phyloP scores from a whole-genome alignment of 2,329 filamentous ascomycete genomes.

The Grosmannia huntii region DNA sequence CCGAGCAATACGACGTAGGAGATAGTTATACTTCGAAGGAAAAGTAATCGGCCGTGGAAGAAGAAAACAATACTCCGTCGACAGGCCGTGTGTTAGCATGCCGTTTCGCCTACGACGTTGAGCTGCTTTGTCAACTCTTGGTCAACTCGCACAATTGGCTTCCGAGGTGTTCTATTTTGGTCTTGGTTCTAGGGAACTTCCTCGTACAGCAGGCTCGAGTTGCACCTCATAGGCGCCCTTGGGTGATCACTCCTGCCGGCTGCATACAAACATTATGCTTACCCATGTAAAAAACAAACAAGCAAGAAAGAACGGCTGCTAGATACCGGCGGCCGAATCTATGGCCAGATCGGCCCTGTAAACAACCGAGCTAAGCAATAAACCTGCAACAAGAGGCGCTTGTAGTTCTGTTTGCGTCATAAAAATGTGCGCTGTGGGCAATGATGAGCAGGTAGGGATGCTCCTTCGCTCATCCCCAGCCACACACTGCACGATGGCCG shows the following conservation, averaged over 20 bases:
- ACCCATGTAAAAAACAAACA: not conserved
- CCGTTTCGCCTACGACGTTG: not conserved
- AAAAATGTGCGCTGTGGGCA: not conserved
- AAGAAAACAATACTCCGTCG: not conserved
- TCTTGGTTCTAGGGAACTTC: not conserved
- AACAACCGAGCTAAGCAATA: not conserved
- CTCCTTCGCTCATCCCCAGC: not conserved
- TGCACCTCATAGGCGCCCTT: not conserved
- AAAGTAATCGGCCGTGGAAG: not conserved
- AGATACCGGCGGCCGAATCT: not conserved
- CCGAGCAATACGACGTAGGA: no score
- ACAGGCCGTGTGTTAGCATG: not conserved
- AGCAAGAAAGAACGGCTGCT: not conserved
- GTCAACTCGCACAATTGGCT: not conserved
- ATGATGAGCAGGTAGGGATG: not conserved
- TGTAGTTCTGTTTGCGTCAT: not conserved
- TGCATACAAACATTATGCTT: not conserved
- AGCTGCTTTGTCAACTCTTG: not conserved
- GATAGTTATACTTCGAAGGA: no score
- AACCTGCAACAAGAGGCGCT: not conserved
- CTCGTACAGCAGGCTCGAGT: not conserved
- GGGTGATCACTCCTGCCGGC: not conserved
- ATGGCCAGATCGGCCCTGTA: not conserved
- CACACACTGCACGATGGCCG: not conserved
- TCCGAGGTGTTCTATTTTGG: not conserved